These are phyloP conservation scores for Chrysoporthe deuterocubensis DNA, from an alignment of 2,329 filamentous ascomycete species.

Conservation along the genomic window DNA sequence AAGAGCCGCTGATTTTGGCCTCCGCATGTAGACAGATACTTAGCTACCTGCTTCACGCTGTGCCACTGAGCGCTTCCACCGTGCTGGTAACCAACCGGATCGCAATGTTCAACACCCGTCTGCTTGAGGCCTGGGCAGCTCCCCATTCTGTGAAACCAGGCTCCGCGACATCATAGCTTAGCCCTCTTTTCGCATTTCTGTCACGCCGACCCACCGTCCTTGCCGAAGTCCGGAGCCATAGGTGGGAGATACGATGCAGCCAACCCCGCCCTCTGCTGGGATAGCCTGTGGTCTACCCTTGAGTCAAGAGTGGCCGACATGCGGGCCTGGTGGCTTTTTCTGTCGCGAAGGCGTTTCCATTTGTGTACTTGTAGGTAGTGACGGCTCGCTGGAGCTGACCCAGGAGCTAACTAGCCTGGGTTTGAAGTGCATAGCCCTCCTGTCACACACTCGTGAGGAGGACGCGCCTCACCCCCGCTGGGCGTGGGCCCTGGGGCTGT, in stretches of 20 bases:
- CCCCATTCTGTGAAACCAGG: background rate
- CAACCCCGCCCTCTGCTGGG: background rate
- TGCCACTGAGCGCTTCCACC: constrained; percentile 23
- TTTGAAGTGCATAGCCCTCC: background rate
- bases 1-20: background rate
- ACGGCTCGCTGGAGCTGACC: background rate
- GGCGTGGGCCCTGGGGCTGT: background rate
- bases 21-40: background rate
- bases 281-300: background rate
- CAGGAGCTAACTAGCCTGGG: background rate
- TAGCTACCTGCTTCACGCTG: background rate
- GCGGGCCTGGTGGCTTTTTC: background rate
- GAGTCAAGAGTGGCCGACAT: background rate
- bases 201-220: background rate
- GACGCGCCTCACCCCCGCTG: background rate
- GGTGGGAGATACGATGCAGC: background rate
- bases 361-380: background rate
- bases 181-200: background rate
- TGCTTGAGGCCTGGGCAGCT: background rate
- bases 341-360: background rate
- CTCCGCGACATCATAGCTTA: background rate
- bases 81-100: constrained; percentile 19
- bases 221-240: background rate
- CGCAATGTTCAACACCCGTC: background rate
- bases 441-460: background rate